These are phyloP conservation scores for Monilinia laxa DNA, from an alignment of 2,329 filamentous ascomycete genomes.

Conservation along the genomic window DNA sequence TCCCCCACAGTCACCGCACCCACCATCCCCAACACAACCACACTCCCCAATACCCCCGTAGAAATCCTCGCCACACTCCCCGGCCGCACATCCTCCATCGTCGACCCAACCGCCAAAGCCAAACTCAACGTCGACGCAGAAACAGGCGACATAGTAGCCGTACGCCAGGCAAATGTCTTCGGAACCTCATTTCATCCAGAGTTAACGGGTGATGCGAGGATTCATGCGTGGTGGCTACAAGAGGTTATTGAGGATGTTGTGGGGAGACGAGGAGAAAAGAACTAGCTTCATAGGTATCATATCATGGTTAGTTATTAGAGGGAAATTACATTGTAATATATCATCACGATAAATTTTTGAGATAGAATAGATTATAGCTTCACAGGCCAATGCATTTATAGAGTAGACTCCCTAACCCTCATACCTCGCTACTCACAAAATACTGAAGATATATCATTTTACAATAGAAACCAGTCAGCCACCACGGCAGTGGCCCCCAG, in stretches of 20 bases:
- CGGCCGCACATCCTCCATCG: constrained; percentile 42
- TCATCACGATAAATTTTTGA: background rate
- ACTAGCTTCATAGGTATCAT: too few relatives aligned
- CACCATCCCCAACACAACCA: constrained; percentile 21
- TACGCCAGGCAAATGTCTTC: constrained; percentile 86
- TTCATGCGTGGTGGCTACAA: constrained; percentile 90
- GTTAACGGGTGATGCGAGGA: constrained; percentile 80
- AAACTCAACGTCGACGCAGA: constrained; percentile 40
- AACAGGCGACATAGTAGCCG: constrained; percentile 78
- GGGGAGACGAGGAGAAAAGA: constrained; percentile 21
- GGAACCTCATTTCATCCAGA: constrained; percentile 97
- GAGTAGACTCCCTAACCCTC: too few relatives aligned
- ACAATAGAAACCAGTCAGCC: too few relatives aligned
- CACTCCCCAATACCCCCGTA: constrained; percentile 40
- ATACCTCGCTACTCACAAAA: too few relatives aligned
- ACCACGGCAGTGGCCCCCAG: too few relatives aligned
- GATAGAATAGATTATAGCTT: background rate
- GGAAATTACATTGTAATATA: background rate
- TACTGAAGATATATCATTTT: too few relatives aligned
- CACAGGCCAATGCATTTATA: background rate
- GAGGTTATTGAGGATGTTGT: constrained; percentile 55
- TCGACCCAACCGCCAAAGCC: constrained; percentile 35
- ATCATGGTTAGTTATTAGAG: background rate
- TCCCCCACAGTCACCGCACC: constrained; percentile 39
- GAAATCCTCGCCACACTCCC: constrained; percentile 55